These are phyloP conservation scores for Mycena galericulata DNA, from an alignment of 768 basidiomycete species.

Conservation along the genomic window DNA sequence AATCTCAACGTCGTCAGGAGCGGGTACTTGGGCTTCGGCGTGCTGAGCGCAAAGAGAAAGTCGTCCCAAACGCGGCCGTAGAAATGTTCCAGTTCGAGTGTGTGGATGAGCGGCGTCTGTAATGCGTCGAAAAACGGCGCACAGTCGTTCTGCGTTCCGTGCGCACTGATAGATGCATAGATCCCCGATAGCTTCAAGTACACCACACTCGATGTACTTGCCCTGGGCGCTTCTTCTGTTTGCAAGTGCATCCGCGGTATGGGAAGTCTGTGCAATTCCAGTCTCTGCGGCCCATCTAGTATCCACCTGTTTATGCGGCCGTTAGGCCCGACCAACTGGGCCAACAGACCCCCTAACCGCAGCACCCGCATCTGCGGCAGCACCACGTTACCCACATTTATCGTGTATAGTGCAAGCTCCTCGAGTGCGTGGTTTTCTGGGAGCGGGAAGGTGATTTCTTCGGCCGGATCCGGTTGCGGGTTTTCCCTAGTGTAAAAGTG, in stretches of 20 bases:
- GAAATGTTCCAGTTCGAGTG: conserved; percentile 23
- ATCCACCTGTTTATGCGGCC: conserved; percentile 17
- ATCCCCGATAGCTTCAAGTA: conserved; percentile 18
- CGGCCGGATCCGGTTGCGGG: background rate
- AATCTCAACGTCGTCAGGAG: conserved; percentile 8
- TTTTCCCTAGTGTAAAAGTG: background rate
- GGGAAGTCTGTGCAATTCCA: conserved; percentile 14
- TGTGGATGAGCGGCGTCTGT: conserved; percentile 18
- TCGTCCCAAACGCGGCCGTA: conserved; percentile 24
- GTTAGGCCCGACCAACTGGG: conserved; percentile 1
- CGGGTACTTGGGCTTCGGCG: conserved; percentile 14
- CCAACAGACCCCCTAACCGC: conserved; percentile 7
- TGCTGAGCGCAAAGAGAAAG: conserved; percentile 20
- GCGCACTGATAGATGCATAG: conserved; percentile 3
- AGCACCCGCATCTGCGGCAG: conserved; percentile 19
- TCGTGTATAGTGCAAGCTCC: conserved; percentile 5
- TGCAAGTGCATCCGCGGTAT: conserved; percentile 30
- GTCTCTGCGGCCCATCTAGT: conserved; percentile 1
- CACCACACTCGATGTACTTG: background rate
- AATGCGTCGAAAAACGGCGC: conserved; percentile 31
- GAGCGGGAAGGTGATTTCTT: conserved; percentile 12
- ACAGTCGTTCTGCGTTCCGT: conserved; percentile 25
- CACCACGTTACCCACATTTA: conserved; percentile 7
- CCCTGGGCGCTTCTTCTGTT: background rate
- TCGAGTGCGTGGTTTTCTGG: conserved; percentile 13